Evolutionary conservation across 2,329 filamentous ascomycete species (phyloP).

Genomic region (Cladosporium sp.): DNA sequence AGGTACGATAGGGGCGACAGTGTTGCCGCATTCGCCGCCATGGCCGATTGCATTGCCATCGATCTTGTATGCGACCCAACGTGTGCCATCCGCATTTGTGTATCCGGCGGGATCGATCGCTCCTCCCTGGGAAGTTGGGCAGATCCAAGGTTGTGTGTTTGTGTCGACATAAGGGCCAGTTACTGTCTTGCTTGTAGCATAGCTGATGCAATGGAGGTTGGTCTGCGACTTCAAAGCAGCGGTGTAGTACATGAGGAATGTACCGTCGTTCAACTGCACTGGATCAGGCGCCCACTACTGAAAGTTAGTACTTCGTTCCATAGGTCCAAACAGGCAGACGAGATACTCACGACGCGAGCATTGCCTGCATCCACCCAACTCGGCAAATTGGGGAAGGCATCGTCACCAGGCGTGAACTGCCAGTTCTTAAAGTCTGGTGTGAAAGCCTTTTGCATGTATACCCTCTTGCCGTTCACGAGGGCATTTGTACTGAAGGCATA

Average conservation of each 20-base stretch:
- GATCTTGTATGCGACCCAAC: conserved; percentile 29
- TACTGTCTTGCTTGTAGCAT: conserved; percentile 22
- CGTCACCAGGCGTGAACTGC: conserved; percentile 44
- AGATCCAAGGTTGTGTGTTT: conserved; percentile 24
- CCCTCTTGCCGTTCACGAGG: conserved; percentile 37
- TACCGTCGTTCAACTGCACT: conserved; percentile 34
- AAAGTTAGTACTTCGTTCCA: neutral
- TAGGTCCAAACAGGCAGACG: no score
- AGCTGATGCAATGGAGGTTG: conserved; percentile 27
- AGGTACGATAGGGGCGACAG: conserved; percentile 17
- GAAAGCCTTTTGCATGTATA: conserved; percentile 49
- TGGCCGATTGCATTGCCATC: conserved; percentile 28
- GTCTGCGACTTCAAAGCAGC: conserved; percentile 21
- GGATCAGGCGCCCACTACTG: conserved; percentile 57
- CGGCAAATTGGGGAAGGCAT: conserved; percentile 48
- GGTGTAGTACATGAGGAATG: conserved; percentile 29
- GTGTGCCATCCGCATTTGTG: conserved; percentile 17
- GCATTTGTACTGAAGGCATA: conserved; percentile 50
- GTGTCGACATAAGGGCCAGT: conserved; percentile 27
- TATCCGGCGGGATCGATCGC: conserved; percentile 29
- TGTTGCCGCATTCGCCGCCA: conserved; percentile 27
- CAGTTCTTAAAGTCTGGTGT: conserved; percentile 45
- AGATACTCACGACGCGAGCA: conserved; percentile 34
- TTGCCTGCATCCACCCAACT: conserved; percentile 47
- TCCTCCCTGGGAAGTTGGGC: conserved; percentile 21